A percentile compares a stretch with the other conserved stretches of the same genome.
Conservation (phyloP, 1,139 yeast genomes). For the Meyerozyma athensensis region DNA sequence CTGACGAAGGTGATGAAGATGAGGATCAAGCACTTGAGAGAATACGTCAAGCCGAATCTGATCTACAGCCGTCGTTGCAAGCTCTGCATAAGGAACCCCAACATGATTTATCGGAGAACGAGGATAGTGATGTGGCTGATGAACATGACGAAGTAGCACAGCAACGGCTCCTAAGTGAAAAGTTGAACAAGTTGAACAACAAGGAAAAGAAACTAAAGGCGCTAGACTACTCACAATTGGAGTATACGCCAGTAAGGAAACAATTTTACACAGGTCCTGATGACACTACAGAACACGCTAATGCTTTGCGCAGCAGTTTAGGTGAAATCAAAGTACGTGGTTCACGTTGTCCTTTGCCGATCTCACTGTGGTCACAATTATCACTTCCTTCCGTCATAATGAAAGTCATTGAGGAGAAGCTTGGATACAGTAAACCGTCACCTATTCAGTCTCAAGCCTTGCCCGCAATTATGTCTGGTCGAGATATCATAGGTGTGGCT, state of each 20-base stretch:
- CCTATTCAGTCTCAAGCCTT: constrained; percentile 89
- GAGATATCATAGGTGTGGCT: constrained; percentile 90
- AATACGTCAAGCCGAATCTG: neutral
- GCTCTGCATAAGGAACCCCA: constrained; percentile 13
- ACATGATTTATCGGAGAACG: constrained; percentile 9
- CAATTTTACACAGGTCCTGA: constrained; percentile 61
- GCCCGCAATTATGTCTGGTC: constrained; percentile 86
- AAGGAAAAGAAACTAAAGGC: constrained; percentile 30
- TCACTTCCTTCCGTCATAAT: constrained; percentile 64
- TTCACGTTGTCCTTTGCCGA: constrained; percentile 56
- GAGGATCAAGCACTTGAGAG: constrained; percentile 1
- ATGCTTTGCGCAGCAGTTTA: constrained; percentile 46
- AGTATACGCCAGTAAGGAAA: constrained; percentile 55
- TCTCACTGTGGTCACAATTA: constrained; percentile 73
- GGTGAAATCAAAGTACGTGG: constrained; percentile 69
- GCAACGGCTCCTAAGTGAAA: constrained; percentile 21
- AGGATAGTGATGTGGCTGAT: constrained; percentile 10
- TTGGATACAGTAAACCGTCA: constrained; percentile 63
- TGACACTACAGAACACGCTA: constrained; percentile 53
- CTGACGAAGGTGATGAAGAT: neutral
- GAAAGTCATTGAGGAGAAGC: constrained; percentile 44
- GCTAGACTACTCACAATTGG: constrained; percentile 43
- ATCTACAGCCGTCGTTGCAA: constrained; percentile 4
- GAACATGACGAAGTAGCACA: constrained; percentile 20
- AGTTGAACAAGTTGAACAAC: constrained; percentile 29